These are phyloP conservation scores for Phellinidium pouzarii DNA, from an alignment of 1,284 basidiomycete species.

Conservation along the genomic window DNA sequence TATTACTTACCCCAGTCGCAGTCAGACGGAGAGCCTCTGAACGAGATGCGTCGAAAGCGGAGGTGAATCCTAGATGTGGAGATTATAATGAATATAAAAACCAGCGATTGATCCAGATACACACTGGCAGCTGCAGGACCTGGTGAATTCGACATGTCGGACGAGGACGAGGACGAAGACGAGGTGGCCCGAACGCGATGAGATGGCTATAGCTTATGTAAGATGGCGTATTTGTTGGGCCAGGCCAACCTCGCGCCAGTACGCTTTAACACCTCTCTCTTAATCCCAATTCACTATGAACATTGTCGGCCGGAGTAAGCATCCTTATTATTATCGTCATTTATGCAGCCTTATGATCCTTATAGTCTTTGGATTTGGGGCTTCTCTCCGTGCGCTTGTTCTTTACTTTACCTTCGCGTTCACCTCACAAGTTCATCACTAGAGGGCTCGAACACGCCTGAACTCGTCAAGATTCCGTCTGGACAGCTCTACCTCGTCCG, in stretches of 20 bases:
- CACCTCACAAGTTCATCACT: constrained; percentile 10
- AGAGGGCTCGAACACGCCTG: constrained; percentile 84
- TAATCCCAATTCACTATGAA: constrained; percentile 46
- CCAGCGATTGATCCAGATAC: background rate
- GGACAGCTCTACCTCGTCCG: constrained; percentile 91
- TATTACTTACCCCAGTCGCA: constrained; percentile 4
- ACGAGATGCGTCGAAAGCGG: constrained; percentile 9
- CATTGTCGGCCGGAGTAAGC: constrained; percentile 78
- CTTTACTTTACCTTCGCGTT: constrained; percentile 17
- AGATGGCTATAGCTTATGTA: background rate
- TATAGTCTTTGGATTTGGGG: constrained; percentile 83
- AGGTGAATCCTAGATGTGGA: constrained; percentile 1
- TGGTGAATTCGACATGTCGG: constrained; percentile 5
- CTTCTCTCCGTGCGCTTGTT: constrained; percentile 48
- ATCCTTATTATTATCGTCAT: constrained; percentile 10
- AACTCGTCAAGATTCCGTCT: constrained; percentile 90
- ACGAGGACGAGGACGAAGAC: too few species aligned
- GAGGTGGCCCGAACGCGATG: background rate
- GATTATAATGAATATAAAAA: background rate
- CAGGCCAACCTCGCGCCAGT: background rate
- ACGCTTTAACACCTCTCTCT: constrained; percentile 13
- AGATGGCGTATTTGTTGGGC: background rate
- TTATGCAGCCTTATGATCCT: constrained; percentile 11
- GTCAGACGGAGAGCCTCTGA: constrained; percentile 8
- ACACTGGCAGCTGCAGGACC: constrained; percentile 1